phyloP scores from a whole-genome alignment of 192 early-diverging fungal species.

The Piromyces finnis region DNA sequence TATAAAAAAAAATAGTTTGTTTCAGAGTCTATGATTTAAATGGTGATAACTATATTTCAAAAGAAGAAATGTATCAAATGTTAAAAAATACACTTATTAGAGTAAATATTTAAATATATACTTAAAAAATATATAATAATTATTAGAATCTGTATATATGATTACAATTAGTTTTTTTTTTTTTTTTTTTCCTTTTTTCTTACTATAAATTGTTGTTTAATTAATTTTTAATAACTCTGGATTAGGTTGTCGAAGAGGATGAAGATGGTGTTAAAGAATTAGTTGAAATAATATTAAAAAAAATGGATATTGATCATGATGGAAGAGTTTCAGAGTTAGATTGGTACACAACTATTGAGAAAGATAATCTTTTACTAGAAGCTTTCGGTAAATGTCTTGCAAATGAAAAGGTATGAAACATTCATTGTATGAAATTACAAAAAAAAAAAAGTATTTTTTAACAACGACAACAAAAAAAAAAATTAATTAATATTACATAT shows the following conservation, averaged over 20 bases:
- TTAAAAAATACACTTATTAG: conserved; percentile 15
- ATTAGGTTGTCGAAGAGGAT: conserved; percentile 29
- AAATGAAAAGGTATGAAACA: no score
- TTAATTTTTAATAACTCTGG: no score
- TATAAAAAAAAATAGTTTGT: conserved; percentile 12
- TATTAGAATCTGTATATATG: no score
- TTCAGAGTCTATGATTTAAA: conserved; percentile 45
- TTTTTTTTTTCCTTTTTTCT: no score
- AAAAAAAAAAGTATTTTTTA: no score
- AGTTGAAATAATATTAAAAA: conserved; percentile 35
- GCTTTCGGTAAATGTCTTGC: conserved; percentile 35
- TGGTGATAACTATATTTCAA: conserved; percentile 38
- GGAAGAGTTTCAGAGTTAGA: conserved; percentile 36
- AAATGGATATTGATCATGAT: conserved; percentile 37
- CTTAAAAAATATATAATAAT: no score
- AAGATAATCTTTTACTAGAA: conserved; percentile 33
- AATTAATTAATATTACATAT: no score
- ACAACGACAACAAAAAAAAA: no score
- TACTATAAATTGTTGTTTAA: no score
- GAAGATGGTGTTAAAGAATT: conserved; percentile 45
- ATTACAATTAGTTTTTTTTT: no score
- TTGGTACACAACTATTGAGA: conserved; percentile 28
- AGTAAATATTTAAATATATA: no score
- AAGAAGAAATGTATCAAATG: conserved; percentile 49
- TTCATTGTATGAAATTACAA: no score